phyloP scores from a whole-genome alignment of 768 basidiomycete genomes.

The Pisolithus orientalis region DNA sequence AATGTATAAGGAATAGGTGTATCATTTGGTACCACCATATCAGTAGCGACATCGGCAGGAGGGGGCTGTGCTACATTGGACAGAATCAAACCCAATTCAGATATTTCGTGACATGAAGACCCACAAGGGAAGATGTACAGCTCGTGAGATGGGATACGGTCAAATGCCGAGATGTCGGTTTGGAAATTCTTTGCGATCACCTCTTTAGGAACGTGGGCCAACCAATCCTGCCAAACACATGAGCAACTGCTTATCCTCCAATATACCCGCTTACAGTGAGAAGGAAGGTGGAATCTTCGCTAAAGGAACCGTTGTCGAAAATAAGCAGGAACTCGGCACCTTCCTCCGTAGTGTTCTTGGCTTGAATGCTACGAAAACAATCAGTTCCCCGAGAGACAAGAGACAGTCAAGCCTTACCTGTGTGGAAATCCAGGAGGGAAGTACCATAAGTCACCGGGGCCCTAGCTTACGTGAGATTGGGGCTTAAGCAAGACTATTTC shows the following conservation, averaged over 20 bases:
- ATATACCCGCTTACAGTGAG: conserved; percentile 16
- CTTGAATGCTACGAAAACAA: conserved; percentile 34
- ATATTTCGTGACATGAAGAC: not conserved
- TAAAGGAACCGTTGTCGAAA: conserved; percentile 39
- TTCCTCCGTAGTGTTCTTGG: conserved; percentile 38
- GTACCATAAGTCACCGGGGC: conserved; percentile 49
- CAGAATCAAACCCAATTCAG: not conserved
- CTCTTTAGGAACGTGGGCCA: conserved; percentile 53
- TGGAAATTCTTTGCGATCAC: conserved; percentile 64
- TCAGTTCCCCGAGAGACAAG: not conserved
- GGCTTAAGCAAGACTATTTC: conserved; percentile 6
- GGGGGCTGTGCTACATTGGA: conserved; percentile 33
- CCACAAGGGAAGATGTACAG: conserved; percentile 51
- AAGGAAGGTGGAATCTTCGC: conserved; percentile 54
- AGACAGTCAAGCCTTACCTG: conserved; percentile 6
- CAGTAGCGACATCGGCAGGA: conserved; percentile 32
- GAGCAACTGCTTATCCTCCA: not conserved
- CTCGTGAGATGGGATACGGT: conserved; percentile 47
- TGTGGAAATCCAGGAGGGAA: conserved; percentile 55
- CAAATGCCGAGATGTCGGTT: conserved; percentile 38
- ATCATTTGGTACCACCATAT: conserved; percentile 45
- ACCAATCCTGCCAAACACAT: conserved; percentile 48
- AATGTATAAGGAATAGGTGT: conserved; percentile 50
- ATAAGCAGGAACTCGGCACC: conserved; percentile 51
- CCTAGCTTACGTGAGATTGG: conserved; percentile 12